phyloP scores from a whole-genome alignment of 2,329 filamentous ascomycete genomes.

The Capronia epimyces region DNA sequence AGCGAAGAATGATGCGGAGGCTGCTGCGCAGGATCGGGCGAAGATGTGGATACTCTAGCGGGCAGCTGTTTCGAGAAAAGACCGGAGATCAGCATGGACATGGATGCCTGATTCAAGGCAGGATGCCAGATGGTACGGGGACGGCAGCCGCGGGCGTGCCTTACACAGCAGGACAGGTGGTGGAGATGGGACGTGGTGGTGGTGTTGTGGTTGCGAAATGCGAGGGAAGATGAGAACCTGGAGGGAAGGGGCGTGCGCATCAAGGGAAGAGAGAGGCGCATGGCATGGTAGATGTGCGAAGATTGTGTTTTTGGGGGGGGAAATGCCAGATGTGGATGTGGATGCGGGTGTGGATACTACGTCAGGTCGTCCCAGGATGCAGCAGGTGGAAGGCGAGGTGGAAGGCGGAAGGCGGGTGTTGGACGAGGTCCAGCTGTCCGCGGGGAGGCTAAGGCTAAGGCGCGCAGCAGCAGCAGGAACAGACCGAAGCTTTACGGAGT shows the following conservation, averaged over 20 bases:
- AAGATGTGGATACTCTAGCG: constrained; percentile 7
- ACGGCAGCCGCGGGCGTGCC: neutral
- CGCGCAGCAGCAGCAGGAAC: neutral
- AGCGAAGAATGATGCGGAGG: constrained; percentile 16
- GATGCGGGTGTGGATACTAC: neutral
- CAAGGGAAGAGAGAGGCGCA: neutral
- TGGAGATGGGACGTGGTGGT: neutral
- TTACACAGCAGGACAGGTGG: neutral
- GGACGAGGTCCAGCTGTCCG: neutral
- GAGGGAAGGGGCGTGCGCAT: neutral
- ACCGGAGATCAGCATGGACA: constrained; percentile 9
- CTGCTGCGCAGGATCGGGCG: constrained; percentile 11
- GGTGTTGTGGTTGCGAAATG: neutral
- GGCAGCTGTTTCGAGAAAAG: constrained; percentile 4
- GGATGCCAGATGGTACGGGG: neutral
- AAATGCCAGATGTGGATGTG: neutral
- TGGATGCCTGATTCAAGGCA: neutral
- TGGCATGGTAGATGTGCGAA: neutral
- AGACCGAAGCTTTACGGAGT: neutral
- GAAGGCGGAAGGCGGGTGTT: neutral
- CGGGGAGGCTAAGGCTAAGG: neutral
- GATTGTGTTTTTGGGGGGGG: neutral
- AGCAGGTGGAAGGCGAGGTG: no score
- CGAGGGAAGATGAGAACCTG: neutral
- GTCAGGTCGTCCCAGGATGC: no score